Evolutionary conservation across 352 stramenopile species (phyloP).

Genomic region (Globisporangium paddicum): DNA sequence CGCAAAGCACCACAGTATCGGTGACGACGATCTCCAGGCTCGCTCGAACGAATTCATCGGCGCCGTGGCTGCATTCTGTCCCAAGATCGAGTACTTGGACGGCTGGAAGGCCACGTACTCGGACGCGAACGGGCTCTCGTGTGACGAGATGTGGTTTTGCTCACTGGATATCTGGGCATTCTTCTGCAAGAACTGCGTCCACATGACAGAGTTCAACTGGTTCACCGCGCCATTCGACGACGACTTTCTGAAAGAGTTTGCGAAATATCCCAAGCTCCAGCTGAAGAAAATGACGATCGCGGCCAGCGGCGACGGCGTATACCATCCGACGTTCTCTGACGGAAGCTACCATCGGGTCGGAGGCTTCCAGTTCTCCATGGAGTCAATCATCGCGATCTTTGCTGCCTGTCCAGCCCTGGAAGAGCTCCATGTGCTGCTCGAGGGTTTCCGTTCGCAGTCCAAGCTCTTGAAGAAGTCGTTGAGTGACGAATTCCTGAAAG

Average conservation of each 20-base stretch:
- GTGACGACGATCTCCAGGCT: neutral
- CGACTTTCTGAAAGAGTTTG: constrained; percentile 3
- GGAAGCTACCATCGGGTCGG: neutral
- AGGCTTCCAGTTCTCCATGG: constrained; percentile 1
- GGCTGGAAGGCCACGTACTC: constrained; percentile 18
- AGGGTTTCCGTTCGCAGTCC: neutral
- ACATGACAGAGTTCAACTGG: constrained; percentile 14
- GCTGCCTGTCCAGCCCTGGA: constrained; percentile 11
- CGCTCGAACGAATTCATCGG: constrained; percentile 14
- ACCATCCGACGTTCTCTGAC: constrained; percentile 1
- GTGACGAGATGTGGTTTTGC: constrained; percentile 19
- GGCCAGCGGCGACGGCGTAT: constrained; percentile 5
- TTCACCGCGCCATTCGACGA: constrained; percentile 10
- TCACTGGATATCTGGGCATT: neutral
- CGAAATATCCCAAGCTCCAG: neutral
- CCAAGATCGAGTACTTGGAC: constrained; percentile 19
- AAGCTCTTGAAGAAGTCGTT: constrained; percentile 1
- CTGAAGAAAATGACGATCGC: constrained; percentile 10
- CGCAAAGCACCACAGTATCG: constrained; percentile 15
- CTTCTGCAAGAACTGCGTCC: constrained; percentile 5
- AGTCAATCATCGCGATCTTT: neutral
- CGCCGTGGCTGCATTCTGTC: constrained; percentile 14
- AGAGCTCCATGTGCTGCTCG: constrained; percentile 10
- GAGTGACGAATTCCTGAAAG: constrained; percentile 1
- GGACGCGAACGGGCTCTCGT: constrained; percentile 13